These are phyloP conservation scores for Desmodesmus armatus DNA, from an alignment of 139 green algal genomes.

Conservation along the genomic window DNA sequence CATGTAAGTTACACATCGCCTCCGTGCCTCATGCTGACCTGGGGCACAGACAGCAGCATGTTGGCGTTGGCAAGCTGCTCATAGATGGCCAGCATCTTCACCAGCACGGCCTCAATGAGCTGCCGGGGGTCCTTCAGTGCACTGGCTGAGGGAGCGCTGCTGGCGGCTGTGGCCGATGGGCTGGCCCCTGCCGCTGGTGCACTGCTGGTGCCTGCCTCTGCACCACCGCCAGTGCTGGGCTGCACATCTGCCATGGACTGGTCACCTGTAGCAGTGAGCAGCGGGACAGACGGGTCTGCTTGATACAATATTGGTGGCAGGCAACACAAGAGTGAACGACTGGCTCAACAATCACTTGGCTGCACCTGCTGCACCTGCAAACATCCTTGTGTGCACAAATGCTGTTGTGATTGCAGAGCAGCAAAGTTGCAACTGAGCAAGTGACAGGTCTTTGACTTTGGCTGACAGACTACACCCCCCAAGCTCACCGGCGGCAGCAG, in stretches of 20 bases:
- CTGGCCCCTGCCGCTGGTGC: not conserved
- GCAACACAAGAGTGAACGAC: no score
- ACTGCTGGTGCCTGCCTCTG: constrained; percentile 17
- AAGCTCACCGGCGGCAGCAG: not conserved
- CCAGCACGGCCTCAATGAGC: constrained; percentile 58
- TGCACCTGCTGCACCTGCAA: no score
- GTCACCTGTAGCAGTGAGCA: not conserved
- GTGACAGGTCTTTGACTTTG: no score
- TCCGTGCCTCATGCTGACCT: no score
- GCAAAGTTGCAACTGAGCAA: not conserved
- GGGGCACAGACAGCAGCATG: constrained; percentile 59
- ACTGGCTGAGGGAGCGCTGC: not conserved
- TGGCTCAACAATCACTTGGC: no score
- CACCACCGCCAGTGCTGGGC: not conserved
- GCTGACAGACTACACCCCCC: no score
- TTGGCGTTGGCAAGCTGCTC: constrained; percentile 73
- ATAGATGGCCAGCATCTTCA: constrained; percentile 59
- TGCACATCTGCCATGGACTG: constrained; percentile 5
- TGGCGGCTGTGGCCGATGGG: not conserved
- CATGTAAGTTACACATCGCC: no score
- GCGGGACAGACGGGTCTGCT: no score
- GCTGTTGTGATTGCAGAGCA: not conserved
- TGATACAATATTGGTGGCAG: no score
- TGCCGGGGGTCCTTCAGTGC: constrained; percentile 47
- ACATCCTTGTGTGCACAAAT: no score